A percentile compares a stretch with the other conserved stretches of the same genome.
phyloP scores from a whole-genome alignment of 495 filamentous ascomycete genomes.

The Parathielavia appendiculata region DNA sequence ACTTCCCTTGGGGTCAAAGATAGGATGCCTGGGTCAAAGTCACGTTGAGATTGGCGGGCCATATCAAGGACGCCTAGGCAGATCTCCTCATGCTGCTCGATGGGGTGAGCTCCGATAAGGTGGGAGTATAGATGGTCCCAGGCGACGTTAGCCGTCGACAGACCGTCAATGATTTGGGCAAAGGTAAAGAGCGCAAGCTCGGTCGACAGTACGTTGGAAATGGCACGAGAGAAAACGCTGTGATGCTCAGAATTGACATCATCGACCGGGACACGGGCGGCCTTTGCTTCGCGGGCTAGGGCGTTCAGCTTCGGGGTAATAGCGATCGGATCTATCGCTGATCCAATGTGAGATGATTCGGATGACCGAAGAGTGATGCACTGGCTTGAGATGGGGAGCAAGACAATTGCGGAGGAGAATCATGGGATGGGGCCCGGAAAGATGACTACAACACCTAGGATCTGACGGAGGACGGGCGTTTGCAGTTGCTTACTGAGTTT shows the following conservation, averaged over 20 bases:
- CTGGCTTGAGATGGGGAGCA: too few species aligned
- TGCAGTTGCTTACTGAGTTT: too few species aligned
- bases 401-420: too few species aligned
- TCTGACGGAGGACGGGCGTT: too few species aligned
- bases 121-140: conserved; percentile 9
- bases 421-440: too few species aligned
- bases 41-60: conserved; percentile 10
- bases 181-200: conserved; percentile 29
- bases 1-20: conserved; percentile 18
- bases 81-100: conserved; percentile 20
- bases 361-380: too few species aligned
- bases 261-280: conserved; percentile 9
- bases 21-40: conserved; percentile 17
- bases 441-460: too few species aligned
- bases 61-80: conserved; percentile 20
- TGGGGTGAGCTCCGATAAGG: conserved; percentile 13
- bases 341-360: too few species aligned
- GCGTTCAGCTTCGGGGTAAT: too few species aligned
- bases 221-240: conserved; percentile 13
- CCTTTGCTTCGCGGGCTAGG: conserved; percentile 3
- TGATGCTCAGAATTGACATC: conserved; percentile 7
- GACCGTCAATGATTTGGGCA: conserved; percentile 34
- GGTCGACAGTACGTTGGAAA: conserved; percentile 20
- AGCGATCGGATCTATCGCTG: too few species aligned
- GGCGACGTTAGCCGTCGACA: conserved; percentile 24